These are phyloP conservation scores for Calonectria hongkongensis DNA, from an alignment of 2,329 filamentous ascomycete genomes.

Conservation along the genomic window DNA sequence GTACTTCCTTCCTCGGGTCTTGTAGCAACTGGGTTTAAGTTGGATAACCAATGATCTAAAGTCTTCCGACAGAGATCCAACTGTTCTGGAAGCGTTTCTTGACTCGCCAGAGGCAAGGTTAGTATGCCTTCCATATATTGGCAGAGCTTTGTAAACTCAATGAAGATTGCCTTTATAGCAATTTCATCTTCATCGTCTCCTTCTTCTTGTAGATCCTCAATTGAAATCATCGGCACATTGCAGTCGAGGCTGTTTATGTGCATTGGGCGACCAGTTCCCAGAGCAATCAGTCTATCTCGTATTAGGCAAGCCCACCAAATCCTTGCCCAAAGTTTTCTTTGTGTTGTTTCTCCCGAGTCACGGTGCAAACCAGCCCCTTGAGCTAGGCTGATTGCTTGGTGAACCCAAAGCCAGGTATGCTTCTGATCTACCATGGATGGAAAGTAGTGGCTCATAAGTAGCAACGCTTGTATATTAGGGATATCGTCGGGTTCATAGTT, in stretches of 20 bases:
- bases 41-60: neutral
- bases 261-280: neutral
- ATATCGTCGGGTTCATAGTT: constrained; percentile 6
- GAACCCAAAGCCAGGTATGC: constrained; percentile 1
- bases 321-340: neutral
- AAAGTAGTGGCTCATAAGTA: constrained; percentile 15
- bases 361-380: neutral
- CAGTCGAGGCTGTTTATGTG: constrained; percentile 12
- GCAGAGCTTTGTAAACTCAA: constrained; percentile 10
- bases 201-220: neutral
- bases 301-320: constrained; percentile 12
- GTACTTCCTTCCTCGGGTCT: too few relatives aligned
- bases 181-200: constrained; percentile 1
- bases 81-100: neutral
- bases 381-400: constrained; percentile 3
- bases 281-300: neutral
- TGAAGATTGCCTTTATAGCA: neutral
- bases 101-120: neutral
- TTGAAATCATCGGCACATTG: neutral
- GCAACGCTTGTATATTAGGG: neutral
- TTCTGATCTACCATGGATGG: neutral
- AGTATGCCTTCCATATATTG: constrained; percentile 3
- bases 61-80: neutral
- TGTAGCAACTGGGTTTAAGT: neutral
- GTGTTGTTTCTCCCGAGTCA: neutral